phyloP scores from a whole-genome alignment of 345 rosid species.

The Populus davidiana region DNA sequence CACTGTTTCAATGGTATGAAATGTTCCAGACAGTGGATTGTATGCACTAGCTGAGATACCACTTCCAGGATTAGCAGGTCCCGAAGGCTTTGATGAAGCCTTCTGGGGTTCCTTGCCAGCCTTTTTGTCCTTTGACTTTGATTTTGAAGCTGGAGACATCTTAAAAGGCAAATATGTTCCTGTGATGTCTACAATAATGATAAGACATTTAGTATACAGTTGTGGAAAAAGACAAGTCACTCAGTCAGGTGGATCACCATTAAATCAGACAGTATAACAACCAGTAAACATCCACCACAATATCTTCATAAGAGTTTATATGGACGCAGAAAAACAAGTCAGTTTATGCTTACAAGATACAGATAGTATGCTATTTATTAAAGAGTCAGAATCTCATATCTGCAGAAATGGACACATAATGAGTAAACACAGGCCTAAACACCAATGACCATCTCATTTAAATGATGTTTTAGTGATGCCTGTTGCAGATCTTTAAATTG shows the following conservation, averaged over 20 bases:
- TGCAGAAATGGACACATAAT: background rate
- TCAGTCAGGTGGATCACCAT: background rate
- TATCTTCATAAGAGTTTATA: background rate
- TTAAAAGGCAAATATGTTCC: slow-evolving; percentile 24
- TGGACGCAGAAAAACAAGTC: background rate
- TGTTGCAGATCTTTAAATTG: background rate
- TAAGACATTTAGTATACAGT: background rate
- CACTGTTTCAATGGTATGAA: slow-evolving; percentile 59
- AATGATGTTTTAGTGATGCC: background rate
- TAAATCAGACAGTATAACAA: background rate
- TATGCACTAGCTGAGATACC: slow-evolving; percentile 67
- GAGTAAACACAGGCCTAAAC: background rate
- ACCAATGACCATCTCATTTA: background rate
- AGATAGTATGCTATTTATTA: background rate
- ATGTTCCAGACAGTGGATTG: slow-evolving; percentile 69
- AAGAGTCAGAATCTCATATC: background rate
- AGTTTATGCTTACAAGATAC: background rate
- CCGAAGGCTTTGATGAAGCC: slow-evolving; percentile 52
- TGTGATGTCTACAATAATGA: slow-evolving; percentile 19
- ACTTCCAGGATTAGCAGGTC: slow-evolving; percentile 43
- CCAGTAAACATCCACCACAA: background rate
- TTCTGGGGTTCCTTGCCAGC: slow-evolving; percentile 64
- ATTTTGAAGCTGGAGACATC: slow-evolving; percentile 70
- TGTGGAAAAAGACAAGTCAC: background rate
- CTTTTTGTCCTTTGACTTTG: slow-evolving; percentile 77